Evolutionary conservation across 2,329 filamentous ascomycete species (phyloP), one percentile per base, ranked within the genome.

Genomic region (Metarhizium brunneum): DNA sequence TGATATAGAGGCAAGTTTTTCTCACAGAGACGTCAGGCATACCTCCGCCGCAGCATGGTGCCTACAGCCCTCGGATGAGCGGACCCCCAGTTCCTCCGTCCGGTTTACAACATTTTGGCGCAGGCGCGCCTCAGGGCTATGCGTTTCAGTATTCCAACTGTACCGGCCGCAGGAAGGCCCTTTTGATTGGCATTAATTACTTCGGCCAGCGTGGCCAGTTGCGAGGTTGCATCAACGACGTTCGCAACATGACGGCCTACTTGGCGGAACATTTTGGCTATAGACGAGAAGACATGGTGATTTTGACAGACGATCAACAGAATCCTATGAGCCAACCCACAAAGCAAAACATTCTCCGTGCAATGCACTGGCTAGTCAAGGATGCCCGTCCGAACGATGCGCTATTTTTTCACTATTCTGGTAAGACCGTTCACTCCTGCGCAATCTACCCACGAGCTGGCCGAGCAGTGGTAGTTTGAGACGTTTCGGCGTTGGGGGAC

Each of bases 281-380:
- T 71, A 91, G 90, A 73, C 80, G 91, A 57, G 92, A 96, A 71
- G 92, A 97, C 67, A 97, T 97, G 92, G 92, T 97, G 20, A 86
- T 94, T 59, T 80, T 97, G 68, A 96, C 92, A 43, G 92, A 97
- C 68, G 92, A 97, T 69, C 92, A 96, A 74, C 90, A 96, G 69
- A 96, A 96, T 64, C 90, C 90, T 30, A 95, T 96, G 88, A 95
- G 90, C 72, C 90, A 96, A 73, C 92, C 92, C 8, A 96, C 91
- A 5, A 96, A 96, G 71, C 88, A 90, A 62, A 97, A 97, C 68
- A 95, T 97, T 55, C 72, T 97, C 42, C 83, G 92, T 54, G 92
- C 92, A 35, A 97, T 97, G 92, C 92, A 96, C 69, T 97, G 92
- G 92, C 76, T 97, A 20, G 90, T 96, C 56, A 96, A 96, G 73